Conservation (phyloP, 2,329 filamentous ascomycete genomes). For the Microdochium paspali region DNA sequence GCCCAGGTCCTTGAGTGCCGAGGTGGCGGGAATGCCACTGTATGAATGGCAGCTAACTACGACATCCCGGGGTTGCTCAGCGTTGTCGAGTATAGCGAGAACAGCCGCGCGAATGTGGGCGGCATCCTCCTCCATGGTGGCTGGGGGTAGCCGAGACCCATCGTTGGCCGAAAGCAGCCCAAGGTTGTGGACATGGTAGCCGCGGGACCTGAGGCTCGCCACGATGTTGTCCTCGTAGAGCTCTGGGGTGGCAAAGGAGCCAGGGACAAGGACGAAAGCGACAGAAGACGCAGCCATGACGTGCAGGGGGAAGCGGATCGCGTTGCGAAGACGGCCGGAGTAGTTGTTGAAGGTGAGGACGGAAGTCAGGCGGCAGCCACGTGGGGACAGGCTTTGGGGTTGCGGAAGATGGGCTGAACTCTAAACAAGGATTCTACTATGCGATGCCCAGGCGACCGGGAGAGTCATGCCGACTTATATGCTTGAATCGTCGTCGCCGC, state of each 20-base stretch:
- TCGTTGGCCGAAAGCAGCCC: constrained; percentile 8
- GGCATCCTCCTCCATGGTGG: constrained; percentile 8
- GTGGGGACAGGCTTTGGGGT: too few relatives aligned
- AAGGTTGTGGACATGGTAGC: not conserved
- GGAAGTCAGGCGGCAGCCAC: too few relatives aligned
- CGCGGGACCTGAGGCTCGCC: constrained; percentile 4
- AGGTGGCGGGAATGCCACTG: constrained; percentile 18
- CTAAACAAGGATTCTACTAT: too few relatives aligned
- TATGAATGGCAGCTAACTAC: constrained; percentile 23
- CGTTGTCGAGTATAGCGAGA: constrained; percentile 8
- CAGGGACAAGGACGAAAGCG: not conserved
- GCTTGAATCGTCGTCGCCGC: too few relatives aligned
- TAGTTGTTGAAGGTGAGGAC: too few relatives aligned
- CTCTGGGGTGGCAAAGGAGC: constrained; percentile 1
- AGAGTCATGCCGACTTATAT: too few relatives aligned
- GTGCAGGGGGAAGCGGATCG: too few relatives aligned
- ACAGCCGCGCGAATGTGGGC: constrained; percentile 5
- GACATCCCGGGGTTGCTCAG: constrained; percentile 11
- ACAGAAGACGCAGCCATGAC: not conserved
- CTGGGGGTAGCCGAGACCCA: constrained; percentile 4
- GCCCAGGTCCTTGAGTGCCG: constrained; percentile 17
- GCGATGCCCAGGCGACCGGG: too few relatives aligned
- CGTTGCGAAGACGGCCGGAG: too few relatives aligned
- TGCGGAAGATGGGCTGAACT: too few relatives aligned
- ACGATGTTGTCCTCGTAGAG: constrained; percentile 8